These are phyloP conservation scores for Mortierella antarctica DNA, from an alignment of 192 early-diverging fungal species.

Conservation along the genomic window DNA sequence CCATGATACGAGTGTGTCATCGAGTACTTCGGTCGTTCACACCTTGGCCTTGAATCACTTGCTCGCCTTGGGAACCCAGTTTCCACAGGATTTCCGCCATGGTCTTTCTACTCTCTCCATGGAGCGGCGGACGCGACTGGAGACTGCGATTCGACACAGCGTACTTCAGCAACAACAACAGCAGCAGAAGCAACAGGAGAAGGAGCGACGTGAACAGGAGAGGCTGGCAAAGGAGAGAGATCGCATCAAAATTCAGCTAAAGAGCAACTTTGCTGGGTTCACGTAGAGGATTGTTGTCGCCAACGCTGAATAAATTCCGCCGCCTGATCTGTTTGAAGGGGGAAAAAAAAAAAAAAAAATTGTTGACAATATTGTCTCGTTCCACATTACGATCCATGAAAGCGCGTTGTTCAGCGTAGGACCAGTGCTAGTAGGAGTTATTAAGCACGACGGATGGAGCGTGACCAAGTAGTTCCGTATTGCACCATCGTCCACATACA, in stretches of 20 bases:
- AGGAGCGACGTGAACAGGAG: slow-evolving; percentile 46
- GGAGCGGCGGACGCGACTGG: slow-evolving; percentile 58
- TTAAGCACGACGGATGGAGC: too few relatives aligned
- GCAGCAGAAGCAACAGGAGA: slow-evolving; percentile 50
- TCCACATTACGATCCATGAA: neutral
- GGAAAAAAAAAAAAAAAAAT: neutral
- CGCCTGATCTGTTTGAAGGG: too few relatives aligned
- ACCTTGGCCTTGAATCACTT: slow-evolving; percentile 54
- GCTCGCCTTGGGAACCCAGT: slow-evolving; percentile 53
- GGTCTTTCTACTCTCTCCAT: slow-evolving; percentile 43
- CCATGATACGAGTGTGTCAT: slow-evolving; percentile 5
- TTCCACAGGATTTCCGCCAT: slow-evolving; percentile 56
- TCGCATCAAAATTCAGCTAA: slow-evolving; percentile 42
- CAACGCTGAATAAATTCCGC: neutral
- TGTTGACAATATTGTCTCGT: too few relatives aligned
- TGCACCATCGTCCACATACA: too few relatives aligned
- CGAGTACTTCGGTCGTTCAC: slow-evolving; percentile 37
- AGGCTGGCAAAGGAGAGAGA: slow-evolving; percentile 28
- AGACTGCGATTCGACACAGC: slow-evolving; percentile 59
- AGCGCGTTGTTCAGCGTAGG: too few relatives aligned
- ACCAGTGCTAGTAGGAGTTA: too few relatives aligned
- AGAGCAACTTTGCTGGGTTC: slow-evolving; percentile 49
- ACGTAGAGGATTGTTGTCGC: slow-evolving; percentile 3
- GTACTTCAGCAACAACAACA: slow-evolving; percentile 57
- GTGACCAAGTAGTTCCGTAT: too few relatives aligned